Conservation (phyloP, 1,284 basidiomycete species). For the Leccinum griseonigrum region DNA sequence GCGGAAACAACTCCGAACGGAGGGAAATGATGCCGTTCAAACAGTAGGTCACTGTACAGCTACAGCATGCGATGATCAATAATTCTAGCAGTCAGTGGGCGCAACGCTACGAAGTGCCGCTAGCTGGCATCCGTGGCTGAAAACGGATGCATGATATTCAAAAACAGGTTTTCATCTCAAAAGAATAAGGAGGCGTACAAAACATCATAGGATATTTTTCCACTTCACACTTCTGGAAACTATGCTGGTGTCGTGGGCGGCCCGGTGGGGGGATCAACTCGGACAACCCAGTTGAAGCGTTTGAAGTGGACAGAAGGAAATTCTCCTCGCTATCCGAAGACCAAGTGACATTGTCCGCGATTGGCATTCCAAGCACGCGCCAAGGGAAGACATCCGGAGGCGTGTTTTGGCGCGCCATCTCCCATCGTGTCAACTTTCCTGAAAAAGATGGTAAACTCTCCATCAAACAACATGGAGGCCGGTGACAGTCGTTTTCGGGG, state of each 20-base stretch:
- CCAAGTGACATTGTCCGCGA: neutral
- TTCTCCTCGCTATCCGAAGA: neutral
- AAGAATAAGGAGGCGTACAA: neutral
- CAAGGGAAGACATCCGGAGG: neutral
- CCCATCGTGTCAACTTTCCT: neutral
- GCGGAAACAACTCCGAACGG: neutral
- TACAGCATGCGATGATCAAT: neutral
- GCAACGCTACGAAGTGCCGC: neutral
- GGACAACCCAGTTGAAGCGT: neutral
- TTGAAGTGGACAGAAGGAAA: neutral
- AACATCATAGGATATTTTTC: neutral
- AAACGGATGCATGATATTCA: neutral
- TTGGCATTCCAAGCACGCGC: neutral
- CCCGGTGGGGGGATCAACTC: neutral
- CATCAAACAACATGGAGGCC: neutral
- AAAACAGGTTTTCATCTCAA: neutral
- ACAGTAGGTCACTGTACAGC: neutral
- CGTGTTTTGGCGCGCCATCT: neutral
- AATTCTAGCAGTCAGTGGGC: neutral
- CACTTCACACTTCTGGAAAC: neutral
- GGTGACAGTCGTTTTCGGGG: neutral
- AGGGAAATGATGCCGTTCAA: neutral
- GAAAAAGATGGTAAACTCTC: neutral
- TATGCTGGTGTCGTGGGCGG: neutral
- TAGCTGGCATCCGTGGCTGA: neutral